Base-by-base conservation (phyloP, 2,329 filamentous ascomycete species). In the Diaporthe aspalathi region DNA sequence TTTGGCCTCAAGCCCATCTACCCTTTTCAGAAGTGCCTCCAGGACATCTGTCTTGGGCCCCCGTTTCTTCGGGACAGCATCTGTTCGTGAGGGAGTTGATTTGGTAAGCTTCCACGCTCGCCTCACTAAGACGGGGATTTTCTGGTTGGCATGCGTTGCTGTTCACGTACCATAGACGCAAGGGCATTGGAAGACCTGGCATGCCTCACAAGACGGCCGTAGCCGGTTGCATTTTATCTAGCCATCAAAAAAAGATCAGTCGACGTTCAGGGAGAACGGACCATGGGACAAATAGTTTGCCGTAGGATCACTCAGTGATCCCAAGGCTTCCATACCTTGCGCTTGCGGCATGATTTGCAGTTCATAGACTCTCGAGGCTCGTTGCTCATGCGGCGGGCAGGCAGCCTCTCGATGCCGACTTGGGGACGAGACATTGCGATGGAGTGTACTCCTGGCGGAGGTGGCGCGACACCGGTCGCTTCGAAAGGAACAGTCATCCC, bases 221-320 rank as follows among this genome's bases (percentile, higher is more conserved):
- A 95, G 84, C 70, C 94, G 90, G 81, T 96, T 97, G 84, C 94
- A 97, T 84, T 97, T 97, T 83, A 97, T 97, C 94, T 97, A 77
- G 45, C 53, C 20, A 73, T 68, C 27, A 22, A 63, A 22, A 38
- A 70, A 67, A 68, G 73, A 66, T 53, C 73, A 72, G 56, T 65
- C n/a, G 35, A 38, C 32, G 60, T 65, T 38, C 53, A 43, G 22
- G 20, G 38, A 22, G 24, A 40, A 29, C 45, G 29, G 29, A n/a
- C 8, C 14, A 38, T 20, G 7, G n/a, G 45, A n/a, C 22, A n/a
- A 35, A 20, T n/a, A 12, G 3, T 49, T 60, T 45, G 38, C 43
- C 22, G 35, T 9, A 24, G 22, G 17, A 50, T 9, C 1, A 56
- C n/a, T 17, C 29, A 29, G 43, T 32, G 24, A 16, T 27, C 47